These are phyloP conservation scores for Malassezia equina DNA, from an alignment of 1,284 basidiomycete species.

Conservation along the genomic window DNA sequence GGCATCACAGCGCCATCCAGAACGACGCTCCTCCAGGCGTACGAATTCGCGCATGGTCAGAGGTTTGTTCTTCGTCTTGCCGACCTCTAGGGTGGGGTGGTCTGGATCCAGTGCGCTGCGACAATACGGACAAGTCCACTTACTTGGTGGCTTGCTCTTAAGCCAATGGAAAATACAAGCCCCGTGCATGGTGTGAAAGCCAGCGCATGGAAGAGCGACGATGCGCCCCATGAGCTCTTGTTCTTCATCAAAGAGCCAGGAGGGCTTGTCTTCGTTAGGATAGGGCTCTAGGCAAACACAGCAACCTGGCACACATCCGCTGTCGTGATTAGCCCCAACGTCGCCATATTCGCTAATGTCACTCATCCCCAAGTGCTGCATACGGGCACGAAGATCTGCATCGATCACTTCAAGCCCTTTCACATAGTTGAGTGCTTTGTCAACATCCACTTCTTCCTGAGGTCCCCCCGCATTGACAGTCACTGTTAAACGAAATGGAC, in stretches of 20 bases:
- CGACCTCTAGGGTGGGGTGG: not conserved
- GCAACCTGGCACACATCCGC: constrained; percentile 25
- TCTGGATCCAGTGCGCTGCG: constrained; percentile 19
- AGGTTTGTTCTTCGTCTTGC: not conserved
- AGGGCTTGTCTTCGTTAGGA: constrained; percentile 32
- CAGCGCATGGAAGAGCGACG: constrained; percentile 37
- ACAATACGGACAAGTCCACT: constrained; percentile 45
- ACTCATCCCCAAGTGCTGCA: constrained; percentile 36
- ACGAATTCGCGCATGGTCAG: constrained; percentile 32
- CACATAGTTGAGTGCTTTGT: constrained; percentile 28
- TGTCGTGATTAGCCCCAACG: not conserved
- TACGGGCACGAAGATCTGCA: constrained; percentile 37
- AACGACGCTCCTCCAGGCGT: constrained; percentile 23
- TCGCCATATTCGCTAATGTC: constrained; percentile 28
- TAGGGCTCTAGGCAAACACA: constrained; percentile 41
- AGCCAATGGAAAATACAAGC: constrained; percentile 38
- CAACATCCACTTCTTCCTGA: constrained; percentile 23
- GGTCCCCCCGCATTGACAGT: constrained; percentile 23
- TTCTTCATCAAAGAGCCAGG: constrained; percentile 33
- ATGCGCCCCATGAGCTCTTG: constrained; percentile 29
- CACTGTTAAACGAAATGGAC: constrained; percentile 32
- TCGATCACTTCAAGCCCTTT: constrained; percentile 36
- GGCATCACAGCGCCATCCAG: constrained; percentile 37
- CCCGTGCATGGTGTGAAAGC: constrained; percentile 39
- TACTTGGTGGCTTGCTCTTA: constrained; percentile 24